Evolutionary conservation across 208 protist genomes (phyloP), one percentile per base, ranked within the genome.

Genomic region (Crithidia acanthocephali): DNA sequence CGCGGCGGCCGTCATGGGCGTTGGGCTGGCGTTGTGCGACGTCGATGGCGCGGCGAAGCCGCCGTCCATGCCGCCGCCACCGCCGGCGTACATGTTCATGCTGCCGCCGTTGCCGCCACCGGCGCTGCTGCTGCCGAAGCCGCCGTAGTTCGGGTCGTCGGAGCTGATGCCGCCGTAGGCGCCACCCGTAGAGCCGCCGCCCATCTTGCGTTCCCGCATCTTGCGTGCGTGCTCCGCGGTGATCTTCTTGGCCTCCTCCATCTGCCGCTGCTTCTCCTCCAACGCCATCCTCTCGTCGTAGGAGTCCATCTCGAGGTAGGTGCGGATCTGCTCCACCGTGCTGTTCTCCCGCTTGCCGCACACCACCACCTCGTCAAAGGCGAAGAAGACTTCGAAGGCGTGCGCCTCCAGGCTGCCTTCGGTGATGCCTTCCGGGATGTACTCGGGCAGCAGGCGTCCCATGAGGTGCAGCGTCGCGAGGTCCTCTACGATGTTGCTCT

Each of bases 401-500:
- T 95, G 88, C 30, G 83, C 56, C 22, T 86, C 76, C 6, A 99
- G 81, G 16, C 80, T 68, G 23, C 79, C 66, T 76, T 99, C 98
- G 22, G 53, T 83, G 37, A 90, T 57, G 30, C 71, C 71, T 20
- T 72, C 64, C 0, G 80, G 80, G 33, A 96, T 83, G 74, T 98
- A 98, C 77, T 99, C 96, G 11, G 90, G 91, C 44, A 98, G 88
- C 42, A 97, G 74, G 8, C 88, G 83, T 16, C 85, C 87, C 69
- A 99, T 91, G 23, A 99, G 71, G 50, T 98, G 93, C 37, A 99
- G 81, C 15, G 98, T 99, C 30, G 97, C 97, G 0, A 99, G 79
- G 78, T 99, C 98, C 73, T 99, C 98, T 2, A 99, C 88, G 70
- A 99, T 99, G 85, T 99, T 99, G 67, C 85, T 87, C 88, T 86